Conservation (phyloP, 2,329 filamentous ascomycete genomes). For the Colletotrichum sp. region DNA sequence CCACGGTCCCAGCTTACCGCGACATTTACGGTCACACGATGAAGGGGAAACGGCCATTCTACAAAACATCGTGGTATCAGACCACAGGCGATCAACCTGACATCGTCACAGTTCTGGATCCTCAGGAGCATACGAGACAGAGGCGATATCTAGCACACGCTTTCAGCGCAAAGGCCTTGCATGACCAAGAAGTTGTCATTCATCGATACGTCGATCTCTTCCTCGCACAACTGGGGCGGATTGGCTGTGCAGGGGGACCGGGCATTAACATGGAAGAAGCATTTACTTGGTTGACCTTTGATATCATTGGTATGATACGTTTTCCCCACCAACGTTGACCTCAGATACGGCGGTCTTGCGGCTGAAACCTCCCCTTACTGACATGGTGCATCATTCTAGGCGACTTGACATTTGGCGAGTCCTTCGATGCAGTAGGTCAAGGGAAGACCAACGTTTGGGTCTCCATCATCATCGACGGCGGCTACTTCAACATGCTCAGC, state of each 20-base stretch:
- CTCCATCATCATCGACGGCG: background rate
- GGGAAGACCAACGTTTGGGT: background rate
- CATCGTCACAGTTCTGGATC: background rate
- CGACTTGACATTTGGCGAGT: background rate
- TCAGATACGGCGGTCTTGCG: background rate
- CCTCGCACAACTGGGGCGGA: background rate
- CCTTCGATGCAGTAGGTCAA: background rate
- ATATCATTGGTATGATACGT: background rate
- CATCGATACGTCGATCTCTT: background rate
- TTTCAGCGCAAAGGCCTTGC: background rate
- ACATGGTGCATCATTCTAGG: background rate
- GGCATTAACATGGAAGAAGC: background rate
- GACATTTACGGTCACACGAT: background rate
- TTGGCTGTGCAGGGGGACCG: background rate
- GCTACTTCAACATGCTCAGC: background rate
- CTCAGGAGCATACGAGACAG: background rate
- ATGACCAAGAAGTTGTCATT: background rate
- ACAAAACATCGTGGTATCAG: background rate
- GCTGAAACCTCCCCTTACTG: background rate
- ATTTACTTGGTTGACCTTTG: background rate
- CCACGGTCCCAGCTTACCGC: background rate
- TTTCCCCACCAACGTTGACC: fast-evolving
- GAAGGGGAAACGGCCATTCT: background rate
- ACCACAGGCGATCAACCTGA: background rate
- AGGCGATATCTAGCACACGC: background rate